Evolutionary conservation across 2,329 filamentous ascomycete genomes (phyloP).

Genomic region (Cyphellophora attinorum): DNA sequence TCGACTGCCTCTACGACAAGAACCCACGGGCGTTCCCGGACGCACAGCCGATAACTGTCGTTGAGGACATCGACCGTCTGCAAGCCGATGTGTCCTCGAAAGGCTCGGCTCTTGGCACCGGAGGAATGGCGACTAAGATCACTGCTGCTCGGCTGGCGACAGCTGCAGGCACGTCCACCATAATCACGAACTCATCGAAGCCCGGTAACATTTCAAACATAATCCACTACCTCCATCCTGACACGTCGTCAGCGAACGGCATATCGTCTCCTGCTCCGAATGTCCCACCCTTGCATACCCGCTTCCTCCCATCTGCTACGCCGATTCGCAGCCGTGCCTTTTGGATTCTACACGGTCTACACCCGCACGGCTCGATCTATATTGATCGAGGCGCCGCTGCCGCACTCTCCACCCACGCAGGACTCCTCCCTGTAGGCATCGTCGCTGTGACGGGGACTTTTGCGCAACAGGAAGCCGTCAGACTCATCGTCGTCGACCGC

Average conservation of each 20-base stretch:
- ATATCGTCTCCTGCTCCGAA: constrained; percentile 15
- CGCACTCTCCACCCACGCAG: constrained; percentile 73
- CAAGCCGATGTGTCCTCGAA: constrained; percentile 85
- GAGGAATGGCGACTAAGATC: constrained; percentile 97
- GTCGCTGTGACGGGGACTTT: constrained; percentile 83
- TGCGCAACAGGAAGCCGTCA: constrained; percentile 84
- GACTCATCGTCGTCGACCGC: constrained; percentile 68
- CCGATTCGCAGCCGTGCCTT: constrained; percentile 91
- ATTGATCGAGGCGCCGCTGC: constrained; percentile 83
- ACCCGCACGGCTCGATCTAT: constrained; percentile 81
- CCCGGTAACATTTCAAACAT: constrained; percentile 87
- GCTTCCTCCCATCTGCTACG: constrained; percentile 74
- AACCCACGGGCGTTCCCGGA: constrained; percentile 81
- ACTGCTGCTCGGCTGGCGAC: constrained; percentile 85
- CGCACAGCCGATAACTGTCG: constrained; percentile 81
- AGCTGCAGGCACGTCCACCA: constrained; percentile 86
- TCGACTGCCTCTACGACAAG: constrained; percentile 94
- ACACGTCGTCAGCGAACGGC: constrained; percentile 20
- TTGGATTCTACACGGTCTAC: constrained; percentile 89
- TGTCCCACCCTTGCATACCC: constrained; percentile 67
- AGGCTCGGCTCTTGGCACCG: constrained; percentile 81
- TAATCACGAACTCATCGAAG: constrained; percentile 89
- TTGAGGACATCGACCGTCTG: constrained; percentile 75
- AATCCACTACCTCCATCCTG: constrained; percentile 65
- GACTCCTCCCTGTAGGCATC: constrained; percentile 82